phyloP scores from a whole-genome alignment of 148 eudicot genomes.

The Agrostemma githago region DNA sequence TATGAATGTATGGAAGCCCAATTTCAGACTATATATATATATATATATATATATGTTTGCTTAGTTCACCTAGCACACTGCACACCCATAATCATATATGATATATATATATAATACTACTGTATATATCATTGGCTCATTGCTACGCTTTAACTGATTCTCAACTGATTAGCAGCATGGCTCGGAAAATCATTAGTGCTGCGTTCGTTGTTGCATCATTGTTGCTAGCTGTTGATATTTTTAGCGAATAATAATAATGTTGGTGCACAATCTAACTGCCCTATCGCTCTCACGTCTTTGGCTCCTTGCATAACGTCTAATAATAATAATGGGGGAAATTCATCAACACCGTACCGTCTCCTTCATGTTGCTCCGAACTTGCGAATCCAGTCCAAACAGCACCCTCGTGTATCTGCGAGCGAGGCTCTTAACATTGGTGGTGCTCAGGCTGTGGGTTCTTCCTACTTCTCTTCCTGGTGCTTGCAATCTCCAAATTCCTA shows the following conservation, averaged over 20 bases:
- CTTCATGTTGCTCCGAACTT: constrained; percentile 46
- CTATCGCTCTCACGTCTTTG: constrained; percentile 22
- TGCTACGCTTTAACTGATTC: no score
- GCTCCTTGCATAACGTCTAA: constrained; percentile 39
- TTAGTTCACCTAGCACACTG: no score
- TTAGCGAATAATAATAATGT: not conserved
- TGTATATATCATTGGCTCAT: no score
- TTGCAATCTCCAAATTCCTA: constrained; percentile 13
- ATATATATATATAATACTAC: no score
- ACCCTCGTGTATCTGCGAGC: constrained; percentile 52
- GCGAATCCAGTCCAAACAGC: constrained; percentile 33
- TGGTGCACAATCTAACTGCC: constrained; percentile 25
- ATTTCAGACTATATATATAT: no score
- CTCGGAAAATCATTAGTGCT: not conserved
- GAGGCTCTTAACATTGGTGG: constrained; percentile 37
- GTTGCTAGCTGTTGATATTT: not conserved
- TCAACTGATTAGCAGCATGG: no score
- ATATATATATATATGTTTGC: no score
- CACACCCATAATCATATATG: no score
- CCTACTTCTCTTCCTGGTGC: constrained; percentile 25
- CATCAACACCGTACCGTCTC: constrained; percentile 41
- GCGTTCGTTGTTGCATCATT: not conserved
- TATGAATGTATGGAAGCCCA: no score
- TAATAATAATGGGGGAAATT: constrained; percentile 6
- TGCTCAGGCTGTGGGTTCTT: constrained; percentile 20